phyloP scores from a whole-genome alignment of 2,329 filamentous ascomycete species.

The Bipolaris cookei region DNA sequence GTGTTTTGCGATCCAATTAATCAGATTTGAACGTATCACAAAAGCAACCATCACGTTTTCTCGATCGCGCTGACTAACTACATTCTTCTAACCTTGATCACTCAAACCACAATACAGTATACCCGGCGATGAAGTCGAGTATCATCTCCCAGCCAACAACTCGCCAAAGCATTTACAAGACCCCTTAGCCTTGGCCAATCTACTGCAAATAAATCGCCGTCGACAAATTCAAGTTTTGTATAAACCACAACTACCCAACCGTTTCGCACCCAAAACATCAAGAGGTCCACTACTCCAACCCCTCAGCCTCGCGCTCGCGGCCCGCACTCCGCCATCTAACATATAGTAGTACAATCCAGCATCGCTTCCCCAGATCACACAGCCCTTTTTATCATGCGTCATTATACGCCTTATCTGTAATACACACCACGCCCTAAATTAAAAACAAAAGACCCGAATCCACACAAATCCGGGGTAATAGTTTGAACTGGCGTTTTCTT shows the following conservation, averaged over 20 bases:
- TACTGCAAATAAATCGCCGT: no score
- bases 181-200: no score
- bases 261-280: background rate
- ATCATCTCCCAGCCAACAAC: no score
- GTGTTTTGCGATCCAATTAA: background rate
- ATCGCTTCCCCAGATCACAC: slow-evolving; percentile 8
- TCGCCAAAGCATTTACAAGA: no score
- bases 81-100: background rate
- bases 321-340: slow-evolving; percentile 21
- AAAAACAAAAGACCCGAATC: background rate
- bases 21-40: background rate
- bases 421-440: background rate
- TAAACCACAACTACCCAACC: background rate
- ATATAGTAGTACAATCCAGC: slow-evolving; percentile 26
- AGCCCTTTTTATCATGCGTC: background rate
- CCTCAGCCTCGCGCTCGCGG: background rate
- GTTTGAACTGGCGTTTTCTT: background rate
- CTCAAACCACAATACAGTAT: no score
- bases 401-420: background rate
- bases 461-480: no score
- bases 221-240: no score
- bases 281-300: background rate
- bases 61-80: background rate
- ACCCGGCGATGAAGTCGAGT: no score
- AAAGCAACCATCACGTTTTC: background rate